phyloP scores from a whole-genome alignment of 805 yeast species.

The Wickerhamomyces alni region DNA sequence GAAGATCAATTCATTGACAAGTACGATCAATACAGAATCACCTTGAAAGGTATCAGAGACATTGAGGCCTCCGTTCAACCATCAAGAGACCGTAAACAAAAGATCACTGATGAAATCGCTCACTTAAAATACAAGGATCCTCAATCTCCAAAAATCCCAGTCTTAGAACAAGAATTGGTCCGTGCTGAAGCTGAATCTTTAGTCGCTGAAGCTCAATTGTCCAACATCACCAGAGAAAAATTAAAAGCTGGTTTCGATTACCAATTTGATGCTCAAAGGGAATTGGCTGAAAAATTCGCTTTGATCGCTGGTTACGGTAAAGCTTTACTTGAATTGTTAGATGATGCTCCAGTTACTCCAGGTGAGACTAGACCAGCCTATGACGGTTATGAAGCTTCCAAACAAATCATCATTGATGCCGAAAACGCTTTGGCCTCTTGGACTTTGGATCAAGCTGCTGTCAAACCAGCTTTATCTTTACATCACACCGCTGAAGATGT shows the following conservation, averaged over 20 bases:
- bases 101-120: constrained; percentile 96
- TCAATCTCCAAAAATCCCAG: constrained; percentile 90
- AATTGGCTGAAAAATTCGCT: constrained; percentile 92
- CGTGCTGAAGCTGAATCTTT: constrained; percentile 98
- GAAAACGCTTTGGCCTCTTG: constrained; percentile 93
- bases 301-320: constrained; percentile 98
- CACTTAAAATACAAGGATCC: constrained; percentile 98
- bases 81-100: constrained; percentile 95
- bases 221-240: constrained; percentile 97
- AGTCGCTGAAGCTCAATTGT: constrained; percentile 98
- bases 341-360: constrained; percentile 96
- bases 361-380: constrained; percentile 98
- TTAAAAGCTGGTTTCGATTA: constrained; percentile 95
- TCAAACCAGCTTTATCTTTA: constrained; percentile 87
- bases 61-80: constrained; percentile 98
- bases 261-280: constrained; percentile 93
- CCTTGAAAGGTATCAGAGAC: constrained; percentile 90
- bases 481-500: constrained; percentile 68
- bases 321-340: constrained; percentile 90
- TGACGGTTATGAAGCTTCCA: constrained; percentile 97
- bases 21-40: constrained; percentile 96
- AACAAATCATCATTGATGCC: constrained; percentile 95
- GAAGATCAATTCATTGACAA: constrained; percentile 98
- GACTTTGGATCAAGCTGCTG: constrained; percentile 94
- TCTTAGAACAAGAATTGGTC: constrained; percentile 96